Evolutionary conservation across 176 grass and related monocot genomes (phyloP).

Genomic region (Paspalum vaginatum): DNA sequence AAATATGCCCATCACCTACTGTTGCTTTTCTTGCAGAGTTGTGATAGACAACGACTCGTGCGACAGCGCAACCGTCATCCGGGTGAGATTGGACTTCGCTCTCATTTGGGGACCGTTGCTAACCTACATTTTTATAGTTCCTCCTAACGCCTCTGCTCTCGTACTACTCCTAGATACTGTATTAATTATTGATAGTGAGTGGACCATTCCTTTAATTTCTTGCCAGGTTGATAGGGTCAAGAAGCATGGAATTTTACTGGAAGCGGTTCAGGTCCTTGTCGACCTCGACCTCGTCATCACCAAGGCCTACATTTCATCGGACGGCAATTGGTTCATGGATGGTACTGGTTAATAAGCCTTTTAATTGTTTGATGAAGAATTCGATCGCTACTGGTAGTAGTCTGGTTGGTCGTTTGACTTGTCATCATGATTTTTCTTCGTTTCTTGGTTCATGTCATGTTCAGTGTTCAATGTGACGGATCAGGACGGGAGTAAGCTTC

Average conservation of each 20-base stretch:
- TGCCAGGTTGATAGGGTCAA: constrained; percentile 54
- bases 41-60: constrained; percentile 60
- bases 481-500: constrained; percentile 57
- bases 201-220: background rate
- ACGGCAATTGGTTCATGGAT: constrained; percentile 65
- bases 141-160: background rate
- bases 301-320: constrained; percentile 61
- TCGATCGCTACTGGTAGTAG: background rate
- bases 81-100: constrained; percentile 40
- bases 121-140: background rate
- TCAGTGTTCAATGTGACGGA: constrained; percentile 86
- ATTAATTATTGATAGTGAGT: background rate
- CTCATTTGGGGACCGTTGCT: background rate
- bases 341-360: constrained; percentile 10
- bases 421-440: background rate
- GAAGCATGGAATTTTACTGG: constrained; percentile 50
- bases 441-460: constrained; percentile 34
- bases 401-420: background rate
- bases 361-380: background rate
- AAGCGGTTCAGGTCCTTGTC: constrained; percentile 56
- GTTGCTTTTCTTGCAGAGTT: constrained; percentile 43
- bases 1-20: background rate
- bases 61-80: constrained; percentile 51
- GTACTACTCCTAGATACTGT: background rate
- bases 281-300: constrained; percentile 58